Base-by-base conservation (phyloP, 352 stramenopile genomes). In the Pythium brachiatum region DNA sequence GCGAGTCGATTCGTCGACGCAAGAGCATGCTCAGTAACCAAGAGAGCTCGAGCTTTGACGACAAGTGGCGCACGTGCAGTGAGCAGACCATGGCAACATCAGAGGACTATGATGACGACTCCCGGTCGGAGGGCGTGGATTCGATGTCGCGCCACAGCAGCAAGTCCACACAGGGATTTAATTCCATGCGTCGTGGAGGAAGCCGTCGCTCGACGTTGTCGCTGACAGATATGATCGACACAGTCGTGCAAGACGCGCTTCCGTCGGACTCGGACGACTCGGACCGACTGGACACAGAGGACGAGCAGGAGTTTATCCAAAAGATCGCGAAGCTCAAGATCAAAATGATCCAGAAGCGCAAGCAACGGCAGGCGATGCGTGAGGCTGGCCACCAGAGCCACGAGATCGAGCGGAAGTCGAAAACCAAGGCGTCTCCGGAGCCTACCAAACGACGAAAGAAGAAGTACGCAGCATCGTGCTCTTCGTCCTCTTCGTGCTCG, bases 181-280 rank as follows among this genome's bases (percentile, higher is more conserved):
- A 26, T 21, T 25, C 39, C 5, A 20, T 51, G 43, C 32, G 32
- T 5, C 21, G 20, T 32, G 53, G 36, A 51, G 12, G 29, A 12
- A 58, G 34, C 23, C 61, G 61, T 20, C 53, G 44, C 12, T 68
- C 61, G 34, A 68, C 61, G 25, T 20, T 62, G 26, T 64, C 57
- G 9, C 53, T 70, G 2, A 54, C 38, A 7, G 59, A 67, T 20
- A 27, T 61, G 11, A 57, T 72, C 23, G 48, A 72, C 31, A 23
- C 53, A 18, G 66, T 72, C 53, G 66, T 72, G 8, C 66, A 68
- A 8, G 60, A 72, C 38, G 66, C 66, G 9, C 32, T 72, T 5
- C 66, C 66, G 7, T 68, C 66, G 1, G 66, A 72, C 34, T 72
- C 66, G 21, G 63, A 65, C 26, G 50, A 57, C 31, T 60, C 54